Base-by-base conservation (phyloP, 352 stramenopile genomes). In the Phytophthora meadii region DNA sequence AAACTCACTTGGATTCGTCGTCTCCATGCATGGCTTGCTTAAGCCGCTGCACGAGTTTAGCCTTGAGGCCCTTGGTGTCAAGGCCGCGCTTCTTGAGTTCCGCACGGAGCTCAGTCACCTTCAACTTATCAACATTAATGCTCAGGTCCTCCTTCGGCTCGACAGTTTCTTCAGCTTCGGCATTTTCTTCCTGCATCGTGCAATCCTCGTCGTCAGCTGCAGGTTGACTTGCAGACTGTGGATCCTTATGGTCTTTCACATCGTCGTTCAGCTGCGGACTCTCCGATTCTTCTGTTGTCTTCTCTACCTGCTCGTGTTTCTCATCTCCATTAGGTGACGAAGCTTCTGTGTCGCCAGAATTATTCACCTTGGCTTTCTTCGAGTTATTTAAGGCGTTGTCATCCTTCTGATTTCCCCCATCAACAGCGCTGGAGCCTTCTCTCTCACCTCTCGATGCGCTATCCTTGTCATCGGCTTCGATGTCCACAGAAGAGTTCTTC, bases 51-150 rank as follows among this genome's bases (percentile, higher is more conserved):
- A 89, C 65, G 7, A 94, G 74, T 53, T 54, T 74, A 22, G 72
- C 71, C 66, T 94, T 94, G 25, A 92, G 74, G 1, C 85, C 85
- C 57, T 91, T 92, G 3, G 70, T 81, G 60, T 92, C 83, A 4
- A 94, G 73, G 8, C 82, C 81, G 52, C 85, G 75, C 69, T 81
- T 81, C 65, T 92, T 90, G 12, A 94, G 74, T 61, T 89, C 63
- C 12, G 84, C 69, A 17, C 79, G 72, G 27, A 94, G 68, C 46
- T 92, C 83, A 1, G 77, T 68, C 32, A 94, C 85, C 10, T 78
- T 78, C 59, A 93, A 61, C 60, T 87, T 88, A 37, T 63, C 66
- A 12, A 88, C 55, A 57, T 79, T 41, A 1, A 70, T 60, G 7
- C 56, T 66, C 14, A 59, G 54, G 41, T 59, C 34, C 41, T 65